Percentiles rank a stretch among this genome's conserved stretches.
These are phyloP conservation scores for Candida saitoana DNA, from an alignment of 805 yeast species.

Conservation along the genomic window DNA sequence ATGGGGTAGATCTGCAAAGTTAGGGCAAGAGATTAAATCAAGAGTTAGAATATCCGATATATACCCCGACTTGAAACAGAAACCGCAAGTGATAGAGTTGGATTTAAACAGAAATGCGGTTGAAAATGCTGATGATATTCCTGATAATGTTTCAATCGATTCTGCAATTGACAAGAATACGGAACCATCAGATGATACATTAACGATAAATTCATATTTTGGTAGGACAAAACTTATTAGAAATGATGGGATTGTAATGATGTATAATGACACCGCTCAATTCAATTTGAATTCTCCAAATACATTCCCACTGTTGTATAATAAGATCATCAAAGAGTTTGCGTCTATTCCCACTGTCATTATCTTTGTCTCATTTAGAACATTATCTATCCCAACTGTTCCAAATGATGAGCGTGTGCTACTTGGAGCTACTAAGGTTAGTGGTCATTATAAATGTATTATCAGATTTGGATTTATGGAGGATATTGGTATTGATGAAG, in stretches of 20 bases:
- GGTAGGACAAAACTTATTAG: constrained; percentile 18
- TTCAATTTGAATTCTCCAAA: constrained; percentile 39
- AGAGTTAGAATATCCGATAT: constrained; percentile 34
- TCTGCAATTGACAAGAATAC: constrained; percentile 1
- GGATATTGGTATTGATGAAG: constrained; percentile 18
- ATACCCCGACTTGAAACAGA: constrained; percentile 17
- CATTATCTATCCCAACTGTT: constrained; percentile 41
- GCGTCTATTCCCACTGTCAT: constrained; percentile 42
- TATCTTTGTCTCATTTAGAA: constrained; percentile 40
- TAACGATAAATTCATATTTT: constrained; percentile 15
- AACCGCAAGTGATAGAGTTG: constrained; percentile 6
- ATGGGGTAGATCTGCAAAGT: constrained; percentile 41
- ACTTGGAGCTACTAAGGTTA: constrained; percentile 35
- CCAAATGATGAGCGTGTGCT: constrained; percentile 36
- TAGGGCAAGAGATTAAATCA: constrained; percentile 32
- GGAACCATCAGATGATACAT: background rate
- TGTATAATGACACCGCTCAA: constrained; percentile 36
- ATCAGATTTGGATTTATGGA: constrained; percentile 51
- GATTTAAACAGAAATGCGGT: constrained; percentile 1
- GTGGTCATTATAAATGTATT: constrained; percentile 48
- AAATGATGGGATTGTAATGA: constrained; percentile 37
- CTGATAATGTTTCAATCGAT: background rate
- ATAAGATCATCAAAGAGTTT: constrained; percentile 35
- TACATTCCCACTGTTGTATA: constrained; percentile 43
- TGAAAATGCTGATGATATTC: constrained; percentile 1